Base-by-base conservation (phyloP, 2,329 filamentous ascomycete species). In the Endoconidiophora laricicola region DNA sequence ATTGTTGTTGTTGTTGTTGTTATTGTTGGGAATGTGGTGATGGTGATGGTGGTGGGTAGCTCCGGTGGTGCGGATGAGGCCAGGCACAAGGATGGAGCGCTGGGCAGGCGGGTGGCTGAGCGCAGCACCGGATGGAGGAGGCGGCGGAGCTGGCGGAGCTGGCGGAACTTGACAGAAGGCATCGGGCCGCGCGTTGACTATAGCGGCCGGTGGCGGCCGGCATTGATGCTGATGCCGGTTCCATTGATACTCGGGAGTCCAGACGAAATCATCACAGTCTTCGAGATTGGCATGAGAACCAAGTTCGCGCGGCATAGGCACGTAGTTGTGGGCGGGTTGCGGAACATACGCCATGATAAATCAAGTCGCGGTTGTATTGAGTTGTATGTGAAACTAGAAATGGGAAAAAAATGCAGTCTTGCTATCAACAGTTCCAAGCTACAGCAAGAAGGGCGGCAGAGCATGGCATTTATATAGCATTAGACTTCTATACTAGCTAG, bases 171-270 rank as follows among this genome's bases (percentile, higher is more conserved):
- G 12, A 10, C 23, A 46, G 16, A 46, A 14, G 20, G 3, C 33
- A 46, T 14, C 44, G 38, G 16, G 44, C 1, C 18, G 38, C 26
- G 18, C 24, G 26, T 29, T 29, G 3, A 7, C 6, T 29, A 29
- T 29, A 29, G 26, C 26, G 10, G 38, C 38, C 4, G n/a, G 38
- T 40, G 20, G 5, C n/a, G 12, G 18, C 10, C 20, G 29, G 18
- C 7, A 26, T 2, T 22, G 44, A 23, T 46, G 18, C 6, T 16
- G 20, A 29, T 46, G 3, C 29, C 33, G 5, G 44, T 44, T 10
- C 47, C 18, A 44, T 44, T 44, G 47, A n/a, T 29, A 49, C 5
- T 43, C 29, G 7, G 47, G 47, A 20, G 47, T 38, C 47, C 47
- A 49, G 10, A 44, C 5, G 14, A 5, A 7, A 10, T 29, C 26